These are phyloP conservation scores for Globisporangium mamillatum DNA, from an alignment of 352 stramenopile species.

Conservation along the genomic window DNA sequence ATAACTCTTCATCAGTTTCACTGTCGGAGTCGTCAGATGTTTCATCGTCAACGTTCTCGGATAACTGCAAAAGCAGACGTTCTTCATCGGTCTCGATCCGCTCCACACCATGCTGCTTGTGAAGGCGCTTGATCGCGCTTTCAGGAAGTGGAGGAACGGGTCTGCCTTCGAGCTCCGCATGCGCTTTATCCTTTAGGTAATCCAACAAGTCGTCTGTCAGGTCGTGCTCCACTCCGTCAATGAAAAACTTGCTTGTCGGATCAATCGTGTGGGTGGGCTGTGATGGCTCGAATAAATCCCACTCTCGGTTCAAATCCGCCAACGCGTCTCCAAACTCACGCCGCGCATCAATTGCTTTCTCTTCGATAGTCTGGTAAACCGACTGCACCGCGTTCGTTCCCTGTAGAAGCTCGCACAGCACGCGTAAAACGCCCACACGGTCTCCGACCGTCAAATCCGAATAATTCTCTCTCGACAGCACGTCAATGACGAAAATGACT, in stretches of 20 bases:
- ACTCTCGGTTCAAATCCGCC: slow-evolving; percentile 60
- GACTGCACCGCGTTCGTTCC: slow-evolving; percentile 51
- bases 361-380: slow-evolving; percentile 60
- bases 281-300: slow-evolving; percentile 49
- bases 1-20: slow-evolving; percentile 39
- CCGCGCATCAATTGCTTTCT: slow-evolving; percentile 56
- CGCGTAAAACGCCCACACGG: slow-evolving; percentile 52
- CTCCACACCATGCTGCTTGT: slow-evolving; percentile 13
- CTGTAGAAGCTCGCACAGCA: slow-evolving; percentile 69
- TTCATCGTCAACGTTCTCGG: slow-evolving; percentile 20
- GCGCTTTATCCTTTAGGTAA: slow-evolving; percentile 63
- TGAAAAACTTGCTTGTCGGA: slow-evolving; percentile 62
- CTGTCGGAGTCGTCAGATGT: slow-evolving; percentile 33
- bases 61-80: slow-evolving; percentile 12
- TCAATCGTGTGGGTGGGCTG: slow-evolving; percentile 48
- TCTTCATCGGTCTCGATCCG: background rate
- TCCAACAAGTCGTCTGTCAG: slow-evolving; percentile 68
- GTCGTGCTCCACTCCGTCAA: slow-evolving; percentile 67
- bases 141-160: slow-evolving; percentile 44
- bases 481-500: slow-evolving; percentile 49
- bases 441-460: slow-evolving; percentile 47
- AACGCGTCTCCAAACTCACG: slow-evolving; percentile 50
- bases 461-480: slow-evolving; percentile 73
- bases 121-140: slow-evolving; percentile 30
- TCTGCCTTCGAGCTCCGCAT: slow-evolving; percentile 53